Evolutionary conservation across 2,329 filamentous ascomycete species (phyloP), one percentile per base, ranked within the genome.

Genomic region (Epichloe baconii): DNA sequence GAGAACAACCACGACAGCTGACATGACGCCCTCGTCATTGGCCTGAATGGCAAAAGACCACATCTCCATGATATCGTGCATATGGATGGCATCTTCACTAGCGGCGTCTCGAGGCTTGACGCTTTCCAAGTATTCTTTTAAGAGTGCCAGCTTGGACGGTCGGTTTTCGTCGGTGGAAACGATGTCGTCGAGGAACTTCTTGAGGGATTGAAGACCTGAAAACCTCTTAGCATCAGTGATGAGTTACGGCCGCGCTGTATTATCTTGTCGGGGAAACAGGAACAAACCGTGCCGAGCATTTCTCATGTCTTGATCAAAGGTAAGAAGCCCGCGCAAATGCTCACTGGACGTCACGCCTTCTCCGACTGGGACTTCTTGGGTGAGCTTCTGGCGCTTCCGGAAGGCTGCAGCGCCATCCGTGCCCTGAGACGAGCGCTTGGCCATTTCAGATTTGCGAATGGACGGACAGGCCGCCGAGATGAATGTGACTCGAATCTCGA

Each of bases 41-140:
- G 81, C 80, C 64, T 87, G 83, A 34, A 82, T 81, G 4, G 86
- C 89, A 69, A 86, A 89, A 46, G 81, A 82, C 91, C 91, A 97
- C 53, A 83, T 88, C 59, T 94, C 86, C 68, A 94, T 86, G 40
- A 97, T 71, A 59, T 95, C 88, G 2, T 77, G 71, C 34, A 97
- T 77, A 58, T 83, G 88, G 23, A 83, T 72, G 6, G 78, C 74
- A 51, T 72, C 69, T 51, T 72, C 66, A 44, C 64, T 62, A 49
- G 64, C 62, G 48, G 64, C 62, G 49, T 71, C 67, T 57, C 67
- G 65, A 2, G 78, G 75, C 57, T 73, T 75, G 50, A 75, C 69
- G 7, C 71, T 68, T 44, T 80, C 73, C 47, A 93, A 77, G 62
- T 85, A 93, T 57, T 86, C 80, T 56, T 75, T 75, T 35, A 91